Base-by-base conservation (phyloP, 2,329 filamentous ascomycete species). In the Coniochaeta prunicola region DNA sequence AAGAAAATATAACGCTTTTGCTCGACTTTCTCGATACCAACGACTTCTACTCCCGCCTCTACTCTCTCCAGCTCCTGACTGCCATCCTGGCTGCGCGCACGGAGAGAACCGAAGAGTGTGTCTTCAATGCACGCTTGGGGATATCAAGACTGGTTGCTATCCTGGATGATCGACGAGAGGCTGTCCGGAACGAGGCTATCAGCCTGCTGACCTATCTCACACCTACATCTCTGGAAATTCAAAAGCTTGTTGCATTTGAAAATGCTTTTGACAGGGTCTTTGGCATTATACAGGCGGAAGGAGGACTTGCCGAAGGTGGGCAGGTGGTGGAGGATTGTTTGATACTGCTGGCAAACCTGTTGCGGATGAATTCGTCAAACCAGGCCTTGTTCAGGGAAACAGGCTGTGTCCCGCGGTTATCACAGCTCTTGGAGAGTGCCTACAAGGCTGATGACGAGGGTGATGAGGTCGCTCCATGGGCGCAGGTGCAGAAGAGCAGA, bases 211-310 rank as follows among this genome's bases (percentile, higher is more conserved):
- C 90, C 33, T 90, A 92, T 59, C 80, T 99, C 31, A 97, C 94
- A 0, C 90, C 91, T 31, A 87, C 87, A 0, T 96, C 93, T 9
- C 77, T 87, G 45, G 92, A 97, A 67, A 83, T 99, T 57, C 92
- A 97, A 70, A 97, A 97, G 72, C 81, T 97, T 1, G 92, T 97
- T 26, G 94, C 92, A 0, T 97, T 97, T 65, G 92, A 97, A 68
- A 93, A 91, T 78, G 91, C 92, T 0, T 97, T 97, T 67, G 91
- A 94, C 61, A 86, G 88, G 48, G 78, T 96, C 28, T 97, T 97
- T 70, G 80, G 80, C 50, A 87, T 97, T 57, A 90, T 99, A 57
- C 83, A 88, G 64, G 78, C 81, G 0, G 94, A 99, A 67, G 94
- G 94, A 0, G 89, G 88, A 2, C 76, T 99, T 50, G 81, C 81